A percentile compares a stretch with the other conserved stretches of the same genome.
These are phyloP conservation scores for Saccharomycopsis sp. DNA, from an alignment of 805 yeast species.

Conservation along the genomic window DNA sequence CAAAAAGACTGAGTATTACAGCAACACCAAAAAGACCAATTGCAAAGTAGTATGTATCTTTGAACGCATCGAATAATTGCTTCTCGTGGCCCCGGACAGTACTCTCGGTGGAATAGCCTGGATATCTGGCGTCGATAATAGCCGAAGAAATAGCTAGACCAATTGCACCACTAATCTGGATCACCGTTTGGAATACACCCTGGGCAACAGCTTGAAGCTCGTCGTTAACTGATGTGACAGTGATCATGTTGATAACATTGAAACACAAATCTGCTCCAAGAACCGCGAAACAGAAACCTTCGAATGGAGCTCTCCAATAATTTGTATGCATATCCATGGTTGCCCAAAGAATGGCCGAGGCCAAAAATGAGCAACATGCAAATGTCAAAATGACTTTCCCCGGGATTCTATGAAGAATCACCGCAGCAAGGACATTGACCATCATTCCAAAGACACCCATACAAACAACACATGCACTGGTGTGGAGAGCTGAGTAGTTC, in stretches of 20 bases:
- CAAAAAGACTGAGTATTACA: conserved; percentile 28
- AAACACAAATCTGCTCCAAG: conserved; percentile 43
- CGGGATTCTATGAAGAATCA: conserved; percentile 38
- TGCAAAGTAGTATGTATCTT: conserved; percentile 35
- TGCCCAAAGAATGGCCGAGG: conserved; percentile 37
- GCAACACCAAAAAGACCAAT: conserved; percentile 31
- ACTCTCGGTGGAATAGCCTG: conserved; percentile 27
- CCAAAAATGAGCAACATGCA: conserved; percentile 33
- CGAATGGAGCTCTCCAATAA: conserved; percentile 42
- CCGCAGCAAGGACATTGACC: conserved; percentile 41
- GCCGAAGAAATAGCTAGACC: conserved; percentile 39
- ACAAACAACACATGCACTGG: conserved; percentile 39
- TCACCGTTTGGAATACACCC: conserved; percentile 40
- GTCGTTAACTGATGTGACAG: conserved; percentile 35
- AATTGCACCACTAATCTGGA: conserved; percentile 36
- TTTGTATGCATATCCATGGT: conserved; percentile 30
- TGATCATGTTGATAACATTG: conserved; percentile 39
- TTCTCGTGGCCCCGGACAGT: conserved; percentile 16
- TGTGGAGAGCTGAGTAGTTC: conserved; percentile 33
- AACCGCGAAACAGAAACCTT: conserved; percentile 35
- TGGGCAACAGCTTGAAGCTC: conserved; percentile 40
- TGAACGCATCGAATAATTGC: conserved; percentile 30
- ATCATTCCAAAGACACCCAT: conserved; percentile 37
- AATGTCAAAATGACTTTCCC: conserved; percentile 33
- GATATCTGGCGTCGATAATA: conserved; percentile 30